Conservation (phyloP, 169 alveolate genomes). For the Plasmodium cynomolgi region DNA sequence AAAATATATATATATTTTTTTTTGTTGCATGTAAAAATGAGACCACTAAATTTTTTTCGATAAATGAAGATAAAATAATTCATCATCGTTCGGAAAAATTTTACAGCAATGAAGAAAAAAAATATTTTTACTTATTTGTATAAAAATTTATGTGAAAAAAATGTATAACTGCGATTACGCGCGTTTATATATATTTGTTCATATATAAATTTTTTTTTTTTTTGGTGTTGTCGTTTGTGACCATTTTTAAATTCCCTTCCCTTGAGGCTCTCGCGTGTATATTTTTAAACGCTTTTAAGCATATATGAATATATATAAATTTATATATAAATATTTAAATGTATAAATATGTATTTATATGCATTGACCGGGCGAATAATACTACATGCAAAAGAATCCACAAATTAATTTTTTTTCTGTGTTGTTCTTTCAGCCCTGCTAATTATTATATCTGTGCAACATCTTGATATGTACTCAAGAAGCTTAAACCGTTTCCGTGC, state of each 20-base stretch:
- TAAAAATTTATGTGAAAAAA: neutral
- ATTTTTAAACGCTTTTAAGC: neutral
- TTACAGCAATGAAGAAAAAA: neutral
- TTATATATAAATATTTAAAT: neutral
- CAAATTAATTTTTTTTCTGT: slow-evolving; percentile 1
- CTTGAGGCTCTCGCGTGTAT: neutral
- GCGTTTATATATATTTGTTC: neutral
- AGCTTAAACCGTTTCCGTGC: neutral
- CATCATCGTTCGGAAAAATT: slow-evolving; percentile 6
- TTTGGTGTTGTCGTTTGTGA: slow-evolving; percentile 18
- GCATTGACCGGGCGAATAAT: neutral
- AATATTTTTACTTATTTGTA: neutral
- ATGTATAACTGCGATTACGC: neutral
- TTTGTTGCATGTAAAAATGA: slow-evolving; percentile 44
- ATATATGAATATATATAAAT: neutral
- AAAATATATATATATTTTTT: slow-evolving; percentile 3
- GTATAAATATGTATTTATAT: neutral
- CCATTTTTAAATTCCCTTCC: slow-evolving; percentile 1
- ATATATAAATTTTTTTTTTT: neutral
- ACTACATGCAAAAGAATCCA: slow-evolving; percentile 39
- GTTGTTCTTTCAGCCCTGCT: slow-evolving; percentile 9
- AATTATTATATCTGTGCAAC: neutral
- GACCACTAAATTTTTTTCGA: slow-evolving; percentile 54
- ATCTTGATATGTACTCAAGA: neutral
- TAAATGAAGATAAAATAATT: slow-evolving; percentile 19